phyloP scores from a whole-genome alignment of 176 grass and related monocot genomes.

The Thalia dealbata region DNA sequence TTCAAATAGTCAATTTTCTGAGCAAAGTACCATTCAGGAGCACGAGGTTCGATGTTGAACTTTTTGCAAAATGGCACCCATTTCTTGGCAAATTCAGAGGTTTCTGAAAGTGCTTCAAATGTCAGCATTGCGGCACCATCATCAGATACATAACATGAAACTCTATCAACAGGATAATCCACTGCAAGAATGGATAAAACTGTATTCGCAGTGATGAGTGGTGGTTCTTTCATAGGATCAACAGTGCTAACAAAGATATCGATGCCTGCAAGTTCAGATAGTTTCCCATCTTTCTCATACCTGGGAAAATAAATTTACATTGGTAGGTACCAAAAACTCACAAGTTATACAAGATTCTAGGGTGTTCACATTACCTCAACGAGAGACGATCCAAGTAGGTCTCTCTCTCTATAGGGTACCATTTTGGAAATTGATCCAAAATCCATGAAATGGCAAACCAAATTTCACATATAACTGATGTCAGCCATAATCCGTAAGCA shows the following conservation, averaged over 20 bases:
- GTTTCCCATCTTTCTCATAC: constrained; percentile 56
- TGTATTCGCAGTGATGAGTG: constrained; percentile 62
- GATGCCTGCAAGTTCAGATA: constrained; percentile 38
- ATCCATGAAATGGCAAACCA: constrained; percentile 51
- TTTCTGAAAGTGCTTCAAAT: constrained; percentile 44
- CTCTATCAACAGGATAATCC: constrained; percentile 54
- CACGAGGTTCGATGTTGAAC: constrained; percentile 37
- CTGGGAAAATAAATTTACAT: constrained; percentile 15
- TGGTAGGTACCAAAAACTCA: not conserved
- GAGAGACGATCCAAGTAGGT: constrained; percentile 67
- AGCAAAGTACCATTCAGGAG: constrained; percentile 39
- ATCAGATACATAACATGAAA: constrained; percentile 43
- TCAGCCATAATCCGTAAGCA: constrained; percentile 62
- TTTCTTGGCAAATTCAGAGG: constrained; percentile 33
- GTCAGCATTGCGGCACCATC: constrained; percentile 40
- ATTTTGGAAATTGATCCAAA: constrained; percentile 46
- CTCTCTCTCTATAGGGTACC: constrained; percentile 52
- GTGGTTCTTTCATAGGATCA: constrained; percentile 46
- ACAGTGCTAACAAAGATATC: constrained; percentile 43
- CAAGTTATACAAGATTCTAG: not conserved
- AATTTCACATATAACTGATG: constrained; percentile 47
- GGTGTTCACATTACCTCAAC: constrained; percentile 33
- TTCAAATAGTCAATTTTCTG: constrained; percentile 42
- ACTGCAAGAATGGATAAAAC: constrained; percentile 62
- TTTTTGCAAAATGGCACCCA: constrained; percentile 52